Percentiles rank a stretch among this genome's conserved stretches.
Evolutionary conservation across 306 rosid genomes (phyloP).

Genomic region (Cicer cuneatum): DNA sequence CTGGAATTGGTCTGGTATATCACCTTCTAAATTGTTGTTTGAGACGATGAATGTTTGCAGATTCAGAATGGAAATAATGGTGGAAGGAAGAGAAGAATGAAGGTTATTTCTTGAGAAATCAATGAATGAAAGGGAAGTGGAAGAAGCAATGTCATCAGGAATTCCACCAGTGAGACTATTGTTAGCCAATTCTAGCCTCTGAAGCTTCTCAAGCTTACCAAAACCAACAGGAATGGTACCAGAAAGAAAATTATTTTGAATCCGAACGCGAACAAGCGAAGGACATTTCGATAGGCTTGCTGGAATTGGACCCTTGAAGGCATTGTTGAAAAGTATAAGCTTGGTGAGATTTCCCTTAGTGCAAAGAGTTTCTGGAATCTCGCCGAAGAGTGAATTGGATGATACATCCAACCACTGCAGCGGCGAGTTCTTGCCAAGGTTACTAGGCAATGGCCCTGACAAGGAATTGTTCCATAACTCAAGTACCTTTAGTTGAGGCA

Average conservation of each 20-base stretch:
- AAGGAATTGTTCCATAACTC: constrained; percentile 95
- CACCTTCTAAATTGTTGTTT: constrained; percentile 68
- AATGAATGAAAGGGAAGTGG: constrained; percentile 85
- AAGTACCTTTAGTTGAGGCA: constrained; percentile 65
- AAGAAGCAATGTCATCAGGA: constrained; percentile 74
- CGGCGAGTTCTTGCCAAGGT: constrained; percentile 76
- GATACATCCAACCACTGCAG: constrained; percentile 90
- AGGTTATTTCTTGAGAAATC: constrained; percentile 79
- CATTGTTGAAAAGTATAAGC: constrained; percentile 93
- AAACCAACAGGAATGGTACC: constrained; percentile 79
- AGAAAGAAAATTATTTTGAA: constrained; percentile 78
- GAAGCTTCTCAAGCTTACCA: constrained; percentile 82
- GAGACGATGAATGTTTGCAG: constrained; percentile 79
- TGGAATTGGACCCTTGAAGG: constrained; percentile 78
- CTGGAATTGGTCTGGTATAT: constrained; percentile 81
- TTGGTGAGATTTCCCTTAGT: constrained; percentile 80
- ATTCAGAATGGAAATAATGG: constrained; percentile 71
- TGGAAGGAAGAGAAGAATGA: constrained; percentile 78
- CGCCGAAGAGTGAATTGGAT: constrained; percentile 79
- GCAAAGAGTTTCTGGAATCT: constrained; percentile 77
- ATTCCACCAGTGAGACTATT: constrained; percentile 85
- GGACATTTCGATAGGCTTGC: constrained; percentile 63
- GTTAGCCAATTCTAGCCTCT: constrained; percentile 86
- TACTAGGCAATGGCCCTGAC: constrained; percentile 71
- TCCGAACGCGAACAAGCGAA: constrained; percentile 84